phyloP scores from a whole-genome alignment of 1,284 basidiomycete species.

The Trichosporon ovoides region DNA sequence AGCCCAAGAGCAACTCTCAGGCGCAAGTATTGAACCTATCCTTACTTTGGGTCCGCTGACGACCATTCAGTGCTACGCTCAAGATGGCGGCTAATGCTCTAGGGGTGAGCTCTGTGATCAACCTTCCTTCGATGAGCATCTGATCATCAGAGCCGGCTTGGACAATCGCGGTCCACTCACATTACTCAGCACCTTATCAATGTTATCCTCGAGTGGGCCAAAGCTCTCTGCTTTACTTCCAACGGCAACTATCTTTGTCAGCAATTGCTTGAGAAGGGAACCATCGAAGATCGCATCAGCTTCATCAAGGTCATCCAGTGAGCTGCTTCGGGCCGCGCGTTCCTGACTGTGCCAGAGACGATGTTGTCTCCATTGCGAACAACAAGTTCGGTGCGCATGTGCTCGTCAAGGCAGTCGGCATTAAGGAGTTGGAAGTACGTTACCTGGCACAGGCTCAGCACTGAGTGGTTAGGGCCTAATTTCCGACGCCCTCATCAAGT shows the following conservation, averaged over 20 bases:
- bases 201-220: conserved; percentile 38
- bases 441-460: background rate
- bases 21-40: conserved; percentile 23
- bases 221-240: conserved; percentile 39
- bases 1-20: conserved; percentile 31
- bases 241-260: conserved; percentile 46
- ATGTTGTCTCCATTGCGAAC: conserved; percentile 41
- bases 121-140: background rate
- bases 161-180: conserved; percentile 10
- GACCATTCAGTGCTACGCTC: conserved; percentile 24
- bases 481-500: conserved; percentile 33
- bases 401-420: conserved; percentile 37
- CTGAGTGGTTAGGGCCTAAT: conserved; percentile 24
- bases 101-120: conserved; percentile 29
- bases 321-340: conserved; percentile 1
- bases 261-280: conserved; percentile 39
- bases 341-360: too few relatives aligned
- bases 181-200: conserved; percentile 22
- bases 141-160: conserved; percentile 13
- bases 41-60: too few relatives aligned
- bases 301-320: conserved; percentile 40
- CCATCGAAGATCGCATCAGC: conserved; percentile 31
- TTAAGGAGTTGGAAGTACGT: conserved; percentile 41
- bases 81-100: conserved; percentile 38
- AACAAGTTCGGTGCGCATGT: conserved; percentile 46